Evolutionary conservation across 257 asterid species (phyloP).

Genomic region (Nicotiana paniculata): DNA sequence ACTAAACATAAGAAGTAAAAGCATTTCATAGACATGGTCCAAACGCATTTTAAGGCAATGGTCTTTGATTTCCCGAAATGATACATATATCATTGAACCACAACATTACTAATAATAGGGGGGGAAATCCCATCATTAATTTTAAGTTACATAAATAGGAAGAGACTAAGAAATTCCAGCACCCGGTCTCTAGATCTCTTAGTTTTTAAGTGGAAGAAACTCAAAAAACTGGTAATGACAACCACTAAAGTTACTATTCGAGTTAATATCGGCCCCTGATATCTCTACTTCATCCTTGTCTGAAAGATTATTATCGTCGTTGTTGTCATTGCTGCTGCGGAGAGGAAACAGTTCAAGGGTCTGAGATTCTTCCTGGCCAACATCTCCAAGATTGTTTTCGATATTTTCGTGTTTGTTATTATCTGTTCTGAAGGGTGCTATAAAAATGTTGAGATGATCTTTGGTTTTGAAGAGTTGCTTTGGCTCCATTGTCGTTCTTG

Average conservation of each 20-base stretch:
- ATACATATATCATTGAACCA: not conserved
- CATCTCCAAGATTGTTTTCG: not conserved
- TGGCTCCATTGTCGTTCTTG: conserved; percentile 2
- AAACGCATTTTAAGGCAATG: conserved; percentile 20
- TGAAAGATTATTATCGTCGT: not conserved
- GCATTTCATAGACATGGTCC: conserved; percentile 19
- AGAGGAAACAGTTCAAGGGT: conserved; percentile 86
- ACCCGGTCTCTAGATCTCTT: not conserved
- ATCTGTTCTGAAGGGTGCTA: conserved; percentile 16
- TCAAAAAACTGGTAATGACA: conserved; percentile 63
- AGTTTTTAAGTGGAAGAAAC: conserved; percentile 77
- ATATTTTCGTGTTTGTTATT: not conserved
- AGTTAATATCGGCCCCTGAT: conserved; percentile 6
- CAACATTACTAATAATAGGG: not conserved
- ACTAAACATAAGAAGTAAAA: not conserved
- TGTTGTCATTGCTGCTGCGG: conserved; percentile 12
- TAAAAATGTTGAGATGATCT: conserved; percentile 26
- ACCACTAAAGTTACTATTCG: not conserved
- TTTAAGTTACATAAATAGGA: not conserved
- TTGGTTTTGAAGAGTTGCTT: conserved; percentile 14
- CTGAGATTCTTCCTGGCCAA: conserved; percentile 26
- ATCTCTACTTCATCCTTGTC: conserved; percentile 18
- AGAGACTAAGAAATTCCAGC: too few relatives aligned
- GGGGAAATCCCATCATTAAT: conserved; percentile 7
- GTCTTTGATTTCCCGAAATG: not conserved